Percentiles rank a stretch among this genome's conserved stretches.
phyloP scores from a whole-genome alignment of 257 asterid genomes.

The Solanum ossicruentum region DNA sequence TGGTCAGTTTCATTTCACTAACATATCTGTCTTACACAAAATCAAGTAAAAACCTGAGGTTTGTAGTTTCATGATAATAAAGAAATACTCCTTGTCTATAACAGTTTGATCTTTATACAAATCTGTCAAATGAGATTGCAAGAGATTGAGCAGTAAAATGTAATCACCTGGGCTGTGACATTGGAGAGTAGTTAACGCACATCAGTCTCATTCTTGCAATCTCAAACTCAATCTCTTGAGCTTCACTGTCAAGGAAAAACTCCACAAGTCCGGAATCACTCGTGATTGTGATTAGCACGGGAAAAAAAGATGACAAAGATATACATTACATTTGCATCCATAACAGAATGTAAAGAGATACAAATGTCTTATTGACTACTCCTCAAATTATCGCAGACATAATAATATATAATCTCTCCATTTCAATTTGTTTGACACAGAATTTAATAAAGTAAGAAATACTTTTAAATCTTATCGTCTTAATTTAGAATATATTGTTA shows the following conservation, averaged over 20 bases:
- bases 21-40: neutral
- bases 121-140: no score
- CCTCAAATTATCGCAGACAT: no score
- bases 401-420: no score
- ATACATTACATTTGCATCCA: neutral
- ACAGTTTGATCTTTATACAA: neutral
- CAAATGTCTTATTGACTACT: neutral
- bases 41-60: conserved; percentile 51
- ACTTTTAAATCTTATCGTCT: neutral
- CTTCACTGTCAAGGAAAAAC: conserved; percentile 88
- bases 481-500: no score
- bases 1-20: neutral
- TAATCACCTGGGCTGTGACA: neutral
- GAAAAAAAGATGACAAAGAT: neutral
- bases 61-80: conserved; percentile 8
- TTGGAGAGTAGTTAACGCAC: conserved; percentile 20
- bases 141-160: neutral
- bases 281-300: conserved; percentile 35
- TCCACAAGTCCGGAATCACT: conserved; percentile 67
- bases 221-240: conserved; percentile 83
- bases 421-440: no score
- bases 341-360: neutral
- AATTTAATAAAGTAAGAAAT: no score
- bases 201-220: conserved; percentile 75
- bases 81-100: neutral